These are phyloP conservation scores for Santalum album DNA, from an alignment of 164 flowering plant genomes.

Conservation along the genomic window DNA sequence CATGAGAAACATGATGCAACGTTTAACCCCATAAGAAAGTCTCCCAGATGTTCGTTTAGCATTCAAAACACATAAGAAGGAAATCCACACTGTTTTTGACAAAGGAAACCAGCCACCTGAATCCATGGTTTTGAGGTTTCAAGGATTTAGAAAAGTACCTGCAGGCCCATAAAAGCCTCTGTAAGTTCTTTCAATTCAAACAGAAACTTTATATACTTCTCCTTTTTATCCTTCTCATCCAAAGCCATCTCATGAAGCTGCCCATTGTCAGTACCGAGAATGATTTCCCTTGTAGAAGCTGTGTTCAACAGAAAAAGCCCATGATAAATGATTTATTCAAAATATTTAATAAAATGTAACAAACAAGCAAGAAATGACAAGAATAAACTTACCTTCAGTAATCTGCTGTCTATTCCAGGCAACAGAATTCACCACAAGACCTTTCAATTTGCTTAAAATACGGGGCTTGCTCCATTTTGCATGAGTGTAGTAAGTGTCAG, in stretches of 20 bases:
- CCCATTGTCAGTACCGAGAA: slow-evolving; percentile 87
- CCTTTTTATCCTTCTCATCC: slow-evolving; percentile 95
- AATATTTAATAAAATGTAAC: background rate
- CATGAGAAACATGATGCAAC: background rate
- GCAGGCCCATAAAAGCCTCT: slow-evolving; percentile 91
- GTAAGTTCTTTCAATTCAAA: slow-evolving; percentile 78
- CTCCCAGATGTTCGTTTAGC: no score
- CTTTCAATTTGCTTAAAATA: slow-evolving; percentile 59
- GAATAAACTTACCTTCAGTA: slow-evolving; percentile 62
- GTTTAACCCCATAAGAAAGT: no score
- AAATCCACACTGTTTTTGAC: background rate
- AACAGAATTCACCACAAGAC: slow-evolving; percentile 78
- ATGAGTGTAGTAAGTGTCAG: slow-evolving; percentile 85
- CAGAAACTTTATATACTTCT: slow-evolving; percentile 75
- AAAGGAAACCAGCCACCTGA: background rate
- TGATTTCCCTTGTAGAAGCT: slow-evolving; percentile 88
- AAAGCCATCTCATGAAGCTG: slow-evolving; percentile 86
- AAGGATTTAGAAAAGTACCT: slow-evolving; percentile 54
- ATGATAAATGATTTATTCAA: background rate
- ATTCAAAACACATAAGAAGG: background rate
- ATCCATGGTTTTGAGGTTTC: no score
- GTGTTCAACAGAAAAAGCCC: slow-evolving; percentile 11
- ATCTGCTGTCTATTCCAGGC: slow-evolving; percentile 96
- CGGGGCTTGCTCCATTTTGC: slow-evolving; percentile 97
- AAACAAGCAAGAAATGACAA: background rate